These are phyloP conservation scores for Fraxinus paxiana DNA, from an alignment of 305 asterid species.

Conservation along the genomic window DNA sequence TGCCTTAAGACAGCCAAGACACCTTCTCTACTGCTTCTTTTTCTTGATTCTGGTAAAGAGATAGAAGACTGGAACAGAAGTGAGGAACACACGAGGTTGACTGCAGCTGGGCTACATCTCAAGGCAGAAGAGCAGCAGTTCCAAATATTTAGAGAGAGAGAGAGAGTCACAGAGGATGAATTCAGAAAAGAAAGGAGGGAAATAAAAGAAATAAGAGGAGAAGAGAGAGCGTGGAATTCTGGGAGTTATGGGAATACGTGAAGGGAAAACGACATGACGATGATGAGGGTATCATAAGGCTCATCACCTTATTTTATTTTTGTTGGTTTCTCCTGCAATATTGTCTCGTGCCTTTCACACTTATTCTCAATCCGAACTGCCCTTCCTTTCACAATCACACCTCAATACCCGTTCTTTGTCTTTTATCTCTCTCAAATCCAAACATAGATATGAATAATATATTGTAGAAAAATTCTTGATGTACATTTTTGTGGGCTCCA, in stretches of 20 bases:
- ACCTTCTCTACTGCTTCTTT: background rate
- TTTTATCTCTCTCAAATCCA: background rate
- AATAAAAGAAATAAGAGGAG: background rate
- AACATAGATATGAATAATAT: background rate
- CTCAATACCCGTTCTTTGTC: background rate
- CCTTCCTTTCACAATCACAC: conserved; percentile 23
- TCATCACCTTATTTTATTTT: conserved; percentile 79
- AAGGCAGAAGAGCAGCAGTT: background rate
- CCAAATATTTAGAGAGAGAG: background rate
- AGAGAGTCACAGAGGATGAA: background rate
- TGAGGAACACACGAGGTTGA: conserved; percentile 40
- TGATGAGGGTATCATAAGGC: conserved; percentile 92
- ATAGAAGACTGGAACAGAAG: conserved; percentile 32
- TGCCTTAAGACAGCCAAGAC: background rate
- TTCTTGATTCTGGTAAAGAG: conserved; percentile 2
- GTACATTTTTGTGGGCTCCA: too few relatives aligned
- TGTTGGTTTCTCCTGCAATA: conserved; percentile 27
- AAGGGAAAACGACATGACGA: conserved; percentile 83
- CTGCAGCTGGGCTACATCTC: conserved; percentile 19
- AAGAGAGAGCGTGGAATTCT: conserved; percentile 42
- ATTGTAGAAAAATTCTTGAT: background rate
- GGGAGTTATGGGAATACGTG: conserved; percentile 54
- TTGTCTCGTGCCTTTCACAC: conserved; percentile 83
- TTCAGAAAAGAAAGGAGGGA: conserved; percentile 6
- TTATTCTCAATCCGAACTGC: conserved; percentile 86